Base-by-base conservation (phyloP, 345 rosid genomes). In the Hypericum androsaemum region DNA sequence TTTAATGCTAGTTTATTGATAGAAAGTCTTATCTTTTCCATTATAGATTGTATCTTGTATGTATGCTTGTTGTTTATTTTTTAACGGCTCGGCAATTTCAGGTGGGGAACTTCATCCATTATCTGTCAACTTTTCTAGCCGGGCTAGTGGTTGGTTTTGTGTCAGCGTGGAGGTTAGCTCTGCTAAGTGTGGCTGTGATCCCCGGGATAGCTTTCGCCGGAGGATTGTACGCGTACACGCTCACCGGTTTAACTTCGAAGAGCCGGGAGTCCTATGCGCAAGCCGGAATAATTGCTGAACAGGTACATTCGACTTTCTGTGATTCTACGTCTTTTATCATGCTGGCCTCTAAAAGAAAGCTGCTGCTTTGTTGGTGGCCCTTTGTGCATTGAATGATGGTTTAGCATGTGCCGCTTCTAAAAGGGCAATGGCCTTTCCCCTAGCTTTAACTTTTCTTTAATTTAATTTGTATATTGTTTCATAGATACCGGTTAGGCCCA, bases 201-300 rank as follows among this genome's bases (percentile, higher is more conserved):
- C 99, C 99, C 6, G 99, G 99, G 47, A 94, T 94, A 15, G 99
- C 99, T 47, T 94, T 94, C 52, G 99, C 99, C 12, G 99, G 99
- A 5, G 99, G 99, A 37, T 79, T 94, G 51, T 94, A 94, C 61
- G 99, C 97, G 10, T 88, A 92, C 39, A 92, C 99, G 5, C 84
- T 92, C 62, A 92, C 99, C 5, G 99, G 99, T 38, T 86, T 92
- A 47, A 88, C 99, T 0, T 85, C 99, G 8, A 92, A 92, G 69
- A 88, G 99, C 80, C 85, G 99, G 36, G 94, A 92, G 63, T 92
- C 99, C 38, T 92, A 92, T 62, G 84, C 99, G 7, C 88, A 85
- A 60, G 99, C 99, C 1, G 97, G 97, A 37, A 79, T 88, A 52
- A 80, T 88, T 5, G 99, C 97, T 0, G 99, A 92, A 73, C 99